Evolutionary conservation across 140 eudicot species (phyloP), one percentile per base, ranked within the genome.

Genomic region (Oenanthe javanica): DNA sequence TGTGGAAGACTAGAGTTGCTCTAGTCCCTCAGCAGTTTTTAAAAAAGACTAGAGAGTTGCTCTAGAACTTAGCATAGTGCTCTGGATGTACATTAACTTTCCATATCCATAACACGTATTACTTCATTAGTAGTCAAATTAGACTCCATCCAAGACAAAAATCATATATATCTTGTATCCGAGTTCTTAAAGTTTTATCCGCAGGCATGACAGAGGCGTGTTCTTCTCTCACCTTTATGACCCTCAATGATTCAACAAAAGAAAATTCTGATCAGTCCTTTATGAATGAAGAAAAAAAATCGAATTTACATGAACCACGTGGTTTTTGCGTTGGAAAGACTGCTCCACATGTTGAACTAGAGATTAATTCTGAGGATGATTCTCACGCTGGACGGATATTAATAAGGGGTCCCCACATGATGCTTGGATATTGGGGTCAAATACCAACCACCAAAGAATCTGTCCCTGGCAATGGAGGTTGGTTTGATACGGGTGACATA

Each of bases 401-500:
- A 82, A 91, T 91, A 45, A 86, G 94, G 40, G 99, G 99, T 8
- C 94, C 97, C 38, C 98, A 96, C 71, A 82, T 86, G 75, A 96
- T 96, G 99, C 85, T 91, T 47, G 86, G 89, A n/a, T 96, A 96
- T 64, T 96, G 99, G 98, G 87, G 87, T 81, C 96, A 89, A 50
- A 73, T 54, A 75, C 81, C 82, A 45, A 11, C 18, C 18, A 13
- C 21, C 14, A 59, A 76, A 50, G 63, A 52, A 25, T 54, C 74
- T 25, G 49, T 51, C 63, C 67, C 59, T 31, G 77, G 71, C 18
- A 9, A 77, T 76, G 93, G 85, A 83, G 85, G 93, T n/a, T 96
- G 99, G 99, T 87, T 91, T 71, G 98, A 93, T 81, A 96, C 98
- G 0, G 99, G 99, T 86, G 99, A 96, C 71, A 89, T 91, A 21